A percentile compares a stretch with the other conserved stretches of the same genome.
Evolutionary conservation across 352 stramenopile species (phyloP).

Genomic region (Pythium aphanidermatum): DNA sequence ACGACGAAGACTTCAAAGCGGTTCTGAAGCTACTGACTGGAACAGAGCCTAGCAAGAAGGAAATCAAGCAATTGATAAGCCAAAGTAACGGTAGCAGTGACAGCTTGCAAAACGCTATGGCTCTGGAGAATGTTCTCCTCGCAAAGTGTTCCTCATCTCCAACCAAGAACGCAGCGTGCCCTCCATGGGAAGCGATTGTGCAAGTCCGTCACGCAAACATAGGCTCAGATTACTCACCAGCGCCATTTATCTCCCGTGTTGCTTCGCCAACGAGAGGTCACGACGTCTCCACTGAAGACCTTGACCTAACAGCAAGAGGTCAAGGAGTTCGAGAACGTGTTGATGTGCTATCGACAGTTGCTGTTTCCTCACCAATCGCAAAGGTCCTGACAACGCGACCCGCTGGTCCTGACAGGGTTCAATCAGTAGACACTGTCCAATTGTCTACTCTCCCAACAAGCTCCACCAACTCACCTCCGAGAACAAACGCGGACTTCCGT

Average conservation of each 20-base stretch:
- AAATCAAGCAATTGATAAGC: slow-evolving; percentile 55
- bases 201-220: slow-evolving; percentile 65
- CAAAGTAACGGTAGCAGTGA: slow-evolving; percentile 41
- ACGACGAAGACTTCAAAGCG: slow-evolving; percentile 72
- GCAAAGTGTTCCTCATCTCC: slow-evolving; percentile 64
- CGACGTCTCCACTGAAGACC: too few relatives aligned
- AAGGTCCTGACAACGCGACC: too few relatives aligned
- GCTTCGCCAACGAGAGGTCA: not conserved
- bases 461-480: too few relatives aligned
- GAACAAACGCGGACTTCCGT: slow-evolving; percentile 11
- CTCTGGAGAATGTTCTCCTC: slow-evolving; percentile 68
- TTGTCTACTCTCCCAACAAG: too few relatives aligned
- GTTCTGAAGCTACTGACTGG: slow-evolving; percentile 76
- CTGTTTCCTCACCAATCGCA: too few relatives aligned
- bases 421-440: too few relatives aligned
- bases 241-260: not conserved
- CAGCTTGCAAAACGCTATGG: slow-evolving; percentile 41
- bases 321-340: too few relatives aligned
- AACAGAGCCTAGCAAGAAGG: slow-evolving; percentile 69
- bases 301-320: too few relatives aligned
- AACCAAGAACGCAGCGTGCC: slow-evolving; percentile 60
- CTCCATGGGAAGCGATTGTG: slow-evolving; percentile 67
- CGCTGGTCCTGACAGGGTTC: too few relatives aligned
- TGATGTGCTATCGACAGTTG: too few relatives aligned
- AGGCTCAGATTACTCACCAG: not conserved